Conservation (phyloP, 805 yeast genomes). For the Candida qinlingensis region DNA sequence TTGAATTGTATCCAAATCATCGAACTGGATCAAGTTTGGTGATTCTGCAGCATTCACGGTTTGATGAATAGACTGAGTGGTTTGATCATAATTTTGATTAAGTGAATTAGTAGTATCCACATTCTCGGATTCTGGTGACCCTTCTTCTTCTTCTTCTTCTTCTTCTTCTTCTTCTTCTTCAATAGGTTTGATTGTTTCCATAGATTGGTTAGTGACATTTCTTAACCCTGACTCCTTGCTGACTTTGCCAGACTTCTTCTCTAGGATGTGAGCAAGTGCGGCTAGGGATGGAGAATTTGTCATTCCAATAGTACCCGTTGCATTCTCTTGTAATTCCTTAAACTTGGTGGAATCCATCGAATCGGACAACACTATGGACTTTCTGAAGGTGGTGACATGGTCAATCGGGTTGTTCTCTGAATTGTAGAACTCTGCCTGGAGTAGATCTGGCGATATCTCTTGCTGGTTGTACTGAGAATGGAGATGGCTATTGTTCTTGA, state of each 20-base stretch:
- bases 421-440: slow-evolving; percentile 19
- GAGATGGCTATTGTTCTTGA: neutral
- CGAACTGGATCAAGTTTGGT: slow-evolving; percentile 34
- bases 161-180: slow-evolving; percentile 8
- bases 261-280: slow-evolving; percentile 36
- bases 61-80: neutral
- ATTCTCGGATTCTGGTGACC: neutral
- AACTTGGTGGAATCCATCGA: slow-evolving; percentile 19
- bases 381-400: slow-evolving; percentile 20
- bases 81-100: neutral
- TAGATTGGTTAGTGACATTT: slow-evolving; percentile 7
- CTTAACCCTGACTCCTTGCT: slow-evolving; percentile 9
- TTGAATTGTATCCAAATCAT: slow-evolving; percentile 18
- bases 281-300: slow-evolving; percentile 39
- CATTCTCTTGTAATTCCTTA: slow-evolving; percentile 4
- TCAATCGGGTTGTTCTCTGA: slow-evolving; percentile 10
- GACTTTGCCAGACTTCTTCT: slow-evolving; percentile 29
- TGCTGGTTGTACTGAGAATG: slow-evolving; percentile 12
- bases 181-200: slow-evolving; percentile 10
- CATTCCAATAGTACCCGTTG: slow-evolving; percentile 24
- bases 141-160: slow-evolving; percentile 7
- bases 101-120: too few relatives aligned
- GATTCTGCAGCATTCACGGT: slow-evolving; percentile 9
- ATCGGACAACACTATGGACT: slow-evolving; percentile 21
- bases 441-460: slow-evolving; percentile 16